These are phyloP conservation scores for Linderniella brevidens DNA, from an alignment of 257 asterid species.

Conservation along the genomic window DNA sequence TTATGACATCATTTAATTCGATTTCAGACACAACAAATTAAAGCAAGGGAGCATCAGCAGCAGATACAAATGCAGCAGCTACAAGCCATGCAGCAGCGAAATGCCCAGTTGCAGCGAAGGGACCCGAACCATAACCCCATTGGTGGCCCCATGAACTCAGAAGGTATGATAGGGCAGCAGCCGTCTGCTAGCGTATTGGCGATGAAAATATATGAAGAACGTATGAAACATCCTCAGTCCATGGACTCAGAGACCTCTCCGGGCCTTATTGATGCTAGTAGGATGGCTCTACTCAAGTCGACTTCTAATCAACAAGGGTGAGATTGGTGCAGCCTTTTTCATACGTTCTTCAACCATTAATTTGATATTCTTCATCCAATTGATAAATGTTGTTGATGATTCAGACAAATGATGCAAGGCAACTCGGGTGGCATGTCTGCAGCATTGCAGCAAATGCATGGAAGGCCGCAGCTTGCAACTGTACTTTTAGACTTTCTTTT, in stretches of 20 bases:
- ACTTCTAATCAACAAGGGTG: constrained; percentile 92
- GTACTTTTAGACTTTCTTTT: constrained; percentile 21
- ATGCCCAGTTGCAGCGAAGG: constrained; percentile 81
- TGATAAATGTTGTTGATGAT: constrained; percentile 19
- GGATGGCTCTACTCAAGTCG: constrained; percentile 92
- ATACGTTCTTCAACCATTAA: constrained; percentile 1
- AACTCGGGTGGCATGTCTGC: constrained; percentile 78
- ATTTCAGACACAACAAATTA: constrained; percentile 78
- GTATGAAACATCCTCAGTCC: constrained; percentile 79
- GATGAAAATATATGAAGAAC: constrained; percentile 93
- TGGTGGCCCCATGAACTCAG: constrained; percentile 72
- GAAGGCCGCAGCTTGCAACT: constrained; percentile 61
- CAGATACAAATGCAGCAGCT: constrained; percentile 90
- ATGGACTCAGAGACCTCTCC: constrained; percentile 89
- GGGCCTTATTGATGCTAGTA: constrained; percentile 68
- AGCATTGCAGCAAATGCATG: constrained; percentile 97
- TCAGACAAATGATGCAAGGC: constrained; percentile 88
- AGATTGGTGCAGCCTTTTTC: constrained; percentile 10
- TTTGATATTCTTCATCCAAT: neutral
- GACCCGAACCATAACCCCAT: constrained; percentile 87
- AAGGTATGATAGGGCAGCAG: constrained; percentile 91
- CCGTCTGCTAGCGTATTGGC: constrained; percentile 91
- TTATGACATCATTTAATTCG: constrained; percentile 4
- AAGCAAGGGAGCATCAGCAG: constrained; percentile 92
- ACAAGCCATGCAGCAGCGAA: constrained; percentile 92